These are phyloP conservation scores for Delitschia confertaspora DNA, from an alignment of 495 filamentous ascomycete genomes.

Conservation along the genomic window DNA sequence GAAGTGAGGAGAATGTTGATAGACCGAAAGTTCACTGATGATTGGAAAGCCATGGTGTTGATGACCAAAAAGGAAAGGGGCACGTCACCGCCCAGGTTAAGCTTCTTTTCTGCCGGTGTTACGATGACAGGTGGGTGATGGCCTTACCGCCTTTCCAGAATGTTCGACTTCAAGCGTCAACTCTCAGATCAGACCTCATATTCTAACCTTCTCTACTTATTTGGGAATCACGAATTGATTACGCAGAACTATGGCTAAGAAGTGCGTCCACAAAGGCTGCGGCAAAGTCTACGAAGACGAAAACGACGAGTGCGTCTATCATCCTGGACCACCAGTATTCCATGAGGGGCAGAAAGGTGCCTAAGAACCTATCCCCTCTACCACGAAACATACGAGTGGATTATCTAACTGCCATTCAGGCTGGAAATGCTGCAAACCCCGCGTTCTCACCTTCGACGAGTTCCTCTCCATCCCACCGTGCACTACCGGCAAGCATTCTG, in stretches of 20 bases:
- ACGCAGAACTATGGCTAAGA: slow-evolving; percentile 56
- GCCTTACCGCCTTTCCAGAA: slow-evolving; percentile 19
- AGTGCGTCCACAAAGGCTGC: slow-evolving; percentile 94
- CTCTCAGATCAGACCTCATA: neutral
- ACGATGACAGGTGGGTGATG: slow-evolving; percentile 9
- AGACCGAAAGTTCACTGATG: neutral
- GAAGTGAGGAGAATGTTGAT: neutral
- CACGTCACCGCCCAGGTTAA: slow-evolving; percentile 13
- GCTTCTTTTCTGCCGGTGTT: slow-evolving; percentile 16
- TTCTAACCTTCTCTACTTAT: neutral
- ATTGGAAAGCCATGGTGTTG: neutral
- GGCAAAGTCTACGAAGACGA: slow-evolving; percentile 77
- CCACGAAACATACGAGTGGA: too few relatives aligned
- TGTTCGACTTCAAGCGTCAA: slow-evolving; percentile 6
- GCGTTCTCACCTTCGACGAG: slow-evolving; percentile 97
- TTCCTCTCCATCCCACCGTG: slow-evolving; percentile 92
- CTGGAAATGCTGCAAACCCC: slow-evolving; percentile 99
- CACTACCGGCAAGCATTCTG: slow-evolving; percentile 88
- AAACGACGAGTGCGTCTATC: slow-evolving; percentile 81
- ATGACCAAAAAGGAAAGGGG: neutral
- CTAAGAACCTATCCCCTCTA: slow-evolving; percentile 27
- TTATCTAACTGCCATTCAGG: too few relatives aligned
- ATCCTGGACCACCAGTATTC: slow-evolving; percentile 89
- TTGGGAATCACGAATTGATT: neutral
- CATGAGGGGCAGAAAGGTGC: slow-evolving; percentile 98